These are phyloP conservation scores for Lactifluus pinguis DNA, from an alignment of 768 basidiomycete genomes.

Conservation along the genomic window DNA sequence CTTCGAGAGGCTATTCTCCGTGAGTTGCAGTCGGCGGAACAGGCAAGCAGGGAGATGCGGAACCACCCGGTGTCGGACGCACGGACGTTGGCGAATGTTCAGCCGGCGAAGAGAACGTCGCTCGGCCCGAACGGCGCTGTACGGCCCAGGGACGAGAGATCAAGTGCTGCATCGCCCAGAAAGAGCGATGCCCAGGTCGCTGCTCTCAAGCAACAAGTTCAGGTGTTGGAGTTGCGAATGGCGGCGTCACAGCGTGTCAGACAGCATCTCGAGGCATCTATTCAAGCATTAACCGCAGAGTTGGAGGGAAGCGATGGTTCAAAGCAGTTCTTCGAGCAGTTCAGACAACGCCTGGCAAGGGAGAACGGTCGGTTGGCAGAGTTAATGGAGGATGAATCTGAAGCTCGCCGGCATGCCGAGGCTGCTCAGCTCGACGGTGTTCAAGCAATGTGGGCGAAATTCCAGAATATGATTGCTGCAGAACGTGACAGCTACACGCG, in stretches of 20 bases:
- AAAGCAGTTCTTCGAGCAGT: slow-evolving; percentile 50
- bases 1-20: slow-evolving; percentile 55
- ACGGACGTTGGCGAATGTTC: slow-evolving; percentile 35
- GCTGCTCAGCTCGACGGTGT: slow-evolving; percentile 55
- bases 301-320: slow-evolving; percentile 59
- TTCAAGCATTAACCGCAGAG: slow-evolving; percentile 51
- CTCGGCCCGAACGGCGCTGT: slow-evolving; percentile 26
- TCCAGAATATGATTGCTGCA: slow-evolving; percentile 46
- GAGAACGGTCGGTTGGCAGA: slow-evolving; percentile 50
- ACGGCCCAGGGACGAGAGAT: slow-evolving; percentile 31
- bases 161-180: slow-evolving; percentile 31
- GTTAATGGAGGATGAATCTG: slow-evolving; percentile 52
- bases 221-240: slow-evolving; percentile 60
- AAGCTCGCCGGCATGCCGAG: slow-evolving; percentile 52
- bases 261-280: slow-evolving; percentile 50
- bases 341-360: slow-evolving; percentile 43
- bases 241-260: slow-evolving; percentile 58
- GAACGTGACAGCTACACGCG: slow-evolving; percentile 56
- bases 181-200: slow-evolving; percentile 40
- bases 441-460: slow-evolving; percentile 58
- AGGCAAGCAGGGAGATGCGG: slow-evolving; percentile 46
- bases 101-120: slow-evolving; percentile 37
- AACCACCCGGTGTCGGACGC: slow-evolving; percentile 26
- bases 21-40: slow-evolving; percentile 55
- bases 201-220: slow-evolving; percentile 53